Evolutionary conservation across 495 filamentous ascomycete species (phyloP).

Genomic region (Penicillium egyptiacum): DNA sequence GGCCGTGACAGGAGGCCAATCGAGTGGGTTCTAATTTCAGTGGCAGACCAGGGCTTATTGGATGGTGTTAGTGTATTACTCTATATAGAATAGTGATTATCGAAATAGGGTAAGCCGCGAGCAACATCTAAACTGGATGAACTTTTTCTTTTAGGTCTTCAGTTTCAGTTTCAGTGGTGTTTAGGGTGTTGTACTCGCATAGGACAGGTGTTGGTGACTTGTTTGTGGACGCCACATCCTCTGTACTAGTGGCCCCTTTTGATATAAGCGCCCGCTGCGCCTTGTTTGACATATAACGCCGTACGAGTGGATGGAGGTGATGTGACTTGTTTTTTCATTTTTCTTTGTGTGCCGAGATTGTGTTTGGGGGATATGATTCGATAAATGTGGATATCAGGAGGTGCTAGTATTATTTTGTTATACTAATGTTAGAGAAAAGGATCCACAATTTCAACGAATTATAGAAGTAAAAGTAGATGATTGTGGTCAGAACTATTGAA

Average conservation of each 20-base stretch:
- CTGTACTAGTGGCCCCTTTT: not conserved
- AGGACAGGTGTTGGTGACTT: not conserved
- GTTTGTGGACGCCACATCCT: not conserved
- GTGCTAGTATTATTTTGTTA: not conserved
- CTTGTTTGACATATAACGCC: constrained; percentile 21
- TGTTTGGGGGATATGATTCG: constrained; percentile 4
- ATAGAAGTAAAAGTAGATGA: not conserved
- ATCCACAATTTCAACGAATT: not conserved
- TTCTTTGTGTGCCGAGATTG: not conserved
- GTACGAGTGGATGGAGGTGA: constrained; percentile 16
- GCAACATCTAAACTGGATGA: not conserved
- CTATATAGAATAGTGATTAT: not conserved
- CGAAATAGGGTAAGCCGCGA: not conserved
- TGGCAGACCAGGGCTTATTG: not conserved
- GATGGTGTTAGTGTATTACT: not conserved
- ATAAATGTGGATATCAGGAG: constrained; percentile 5
- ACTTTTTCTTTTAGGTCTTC: not conserved
- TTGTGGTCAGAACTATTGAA: constrained; percentile 9
- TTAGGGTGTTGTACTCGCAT: not conserved
- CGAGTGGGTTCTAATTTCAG: not conserved
- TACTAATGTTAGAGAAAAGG: constrained; percentile 5
- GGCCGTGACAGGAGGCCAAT: not conserved
- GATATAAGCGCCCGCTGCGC: constrained; percentile 25
- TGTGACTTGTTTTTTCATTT: constrained; percentile 6
- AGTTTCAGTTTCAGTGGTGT: not conserved